Percentiles rank a stretch among this genome's conserved stretches.
Evolutionary conservation across 192 early-diverging fungal species (phyloP).

Genomic region (Umbelopsis vinacea): DNA sequence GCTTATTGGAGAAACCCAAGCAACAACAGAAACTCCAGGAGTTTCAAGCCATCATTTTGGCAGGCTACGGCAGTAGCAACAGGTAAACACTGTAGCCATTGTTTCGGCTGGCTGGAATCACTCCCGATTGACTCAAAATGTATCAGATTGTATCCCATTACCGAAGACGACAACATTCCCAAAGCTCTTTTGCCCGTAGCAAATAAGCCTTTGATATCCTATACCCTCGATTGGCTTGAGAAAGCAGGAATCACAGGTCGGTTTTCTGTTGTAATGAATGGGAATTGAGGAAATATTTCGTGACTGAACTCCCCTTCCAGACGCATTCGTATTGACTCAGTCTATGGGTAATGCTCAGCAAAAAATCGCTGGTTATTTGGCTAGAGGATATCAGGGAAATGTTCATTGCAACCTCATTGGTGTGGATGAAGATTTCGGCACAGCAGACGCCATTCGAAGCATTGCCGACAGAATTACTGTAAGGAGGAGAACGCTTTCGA

Average conservation of each 20-base stretch:
- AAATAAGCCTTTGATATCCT: slow-evolving; percentile 94
- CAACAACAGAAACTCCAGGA: slow-evolving; percentile 50
- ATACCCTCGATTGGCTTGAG: slow-evolving; percentile 94
- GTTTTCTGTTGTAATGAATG: not conserved
- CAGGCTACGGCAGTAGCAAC: slow-evolving; percentile 63
- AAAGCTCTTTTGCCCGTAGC: slow-evolving; percentile 95
- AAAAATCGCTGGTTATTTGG: slow-evolving; percentile 69
- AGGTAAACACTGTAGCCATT: slow-evolving; percentile 40
- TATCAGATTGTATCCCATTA: slow-evolving; percentile 72
- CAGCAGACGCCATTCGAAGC: slow-evolving; percentile 83
- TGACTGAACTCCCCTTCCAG: slow-evolving; percentile 34
- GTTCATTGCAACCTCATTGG: slow-evolving; percentile 67
- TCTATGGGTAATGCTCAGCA: slow-evolving; percentile 61
- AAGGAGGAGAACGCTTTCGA: not conserved
- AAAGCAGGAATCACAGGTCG: slow-evolving; percentile 67
- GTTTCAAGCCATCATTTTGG: slow-evolving; percentile 72
- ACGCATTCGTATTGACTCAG: slow-evolving; percentile 77
- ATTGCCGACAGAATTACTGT: slow-evolving; percentile 87
- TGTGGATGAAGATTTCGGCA: slow-evolving; percentile 68
- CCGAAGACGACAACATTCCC: slow-evolving; percentile 81
- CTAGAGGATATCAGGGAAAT: slow-evolving; percentile 65
- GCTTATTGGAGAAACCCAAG: slow-evolving; percentile 40
- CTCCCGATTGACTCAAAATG: not conserved
- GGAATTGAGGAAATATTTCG: not conserved
- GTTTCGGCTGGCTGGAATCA: not conserved